Conservation (phyloP, 2,329 filamentous ascomycete species). For the Pseudocercospora eumusae region DNA sequence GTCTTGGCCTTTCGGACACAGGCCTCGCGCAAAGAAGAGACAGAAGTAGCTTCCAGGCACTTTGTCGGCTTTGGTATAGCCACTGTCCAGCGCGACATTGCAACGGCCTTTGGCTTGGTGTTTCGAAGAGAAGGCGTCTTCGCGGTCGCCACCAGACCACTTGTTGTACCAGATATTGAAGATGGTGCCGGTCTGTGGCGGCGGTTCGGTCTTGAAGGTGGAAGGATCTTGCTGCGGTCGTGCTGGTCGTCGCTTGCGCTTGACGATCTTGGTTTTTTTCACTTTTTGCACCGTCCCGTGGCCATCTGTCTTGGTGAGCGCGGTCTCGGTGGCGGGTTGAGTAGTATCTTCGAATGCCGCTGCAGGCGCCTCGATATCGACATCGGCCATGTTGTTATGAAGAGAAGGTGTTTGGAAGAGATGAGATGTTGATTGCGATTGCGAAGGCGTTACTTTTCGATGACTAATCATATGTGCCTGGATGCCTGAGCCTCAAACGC, state of each 20-base stretch:
- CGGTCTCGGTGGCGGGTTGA: constrained; percentile 25
- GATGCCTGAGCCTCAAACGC: background rate
- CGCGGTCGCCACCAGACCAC: constrained; percentile 92
- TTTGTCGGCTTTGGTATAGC: constrained; percentile 54
- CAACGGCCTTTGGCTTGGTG: constrained; percentile 81
- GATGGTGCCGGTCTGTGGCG: constrained; percentile 88
- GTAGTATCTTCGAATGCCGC: constrained; percentile 30
- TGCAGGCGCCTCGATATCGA: background rate
- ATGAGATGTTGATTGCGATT: background rate
- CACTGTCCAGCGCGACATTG: constrained; percentile 70
- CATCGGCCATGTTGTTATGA: background rate
- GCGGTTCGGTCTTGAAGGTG: constrained; percentile 77
- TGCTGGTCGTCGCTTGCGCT: constrained; percentile 86
- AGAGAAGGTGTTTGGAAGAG: background rate
- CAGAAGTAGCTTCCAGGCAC: constrained; percentile 78
- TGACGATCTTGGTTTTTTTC: constrained; percentile 87
- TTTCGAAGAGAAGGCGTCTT: constrained; percentile 85
- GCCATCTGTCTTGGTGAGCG: constrained; percentile 29
- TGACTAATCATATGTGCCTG: background rate
- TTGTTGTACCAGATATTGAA: constrained; percentile 99
- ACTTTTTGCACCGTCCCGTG: constrained; percentile 50
- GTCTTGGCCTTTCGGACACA: constrained; percentile 82
- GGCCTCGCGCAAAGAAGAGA: constrained; percentile 81
- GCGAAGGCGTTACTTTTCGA: background rate
- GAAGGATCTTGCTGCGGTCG: constrained; percentile 86